Percentiles rank a stretch among this genome's conserved stretches.
Conservation (phyloP, 306 rosid genomes). For the Arachis stenosperma region DNA sequence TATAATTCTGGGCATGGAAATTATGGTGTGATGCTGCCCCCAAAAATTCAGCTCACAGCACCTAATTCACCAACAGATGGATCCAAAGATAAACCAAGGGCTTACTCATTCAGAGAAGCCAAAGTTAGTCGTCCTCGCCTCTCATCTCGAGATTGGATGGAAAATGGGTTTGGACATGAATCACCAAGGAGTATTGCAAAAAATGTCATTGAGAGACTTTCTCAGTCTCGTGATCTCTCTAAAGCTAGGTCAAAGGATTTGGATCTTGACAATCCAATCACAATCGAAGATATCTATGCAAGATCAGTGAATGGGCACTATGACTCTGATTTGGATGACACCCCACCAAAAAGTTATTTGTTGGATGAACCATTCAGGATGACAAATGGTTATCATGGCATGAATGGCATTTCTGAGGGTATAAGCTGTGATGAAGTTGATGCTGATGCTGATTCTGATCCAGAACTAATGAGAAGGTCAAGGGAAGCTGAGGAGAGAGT, state of each 20-base stretch:
- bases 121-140: constrained; percentile 51
- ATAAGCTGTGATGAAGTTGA: constrained; percentile 53
- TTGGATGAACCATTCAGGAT: constrained; percentile 53
- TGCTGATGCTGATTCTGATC: constrained; percentile 61
- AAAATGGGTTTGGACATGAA: constrained; percentile 70
- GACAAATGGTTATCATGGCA: constrained; percentile 50
- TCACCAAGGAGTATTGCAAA: constrained; percentile 87
- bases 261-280: constrained; percentile 65
- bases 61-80: constrained; percentile 69
- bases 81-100: constrained; percentile 58
- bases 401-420: constrained; percentile 46
- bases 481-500: constrained; percentile 84
- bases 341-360: constrained; percentile 47
- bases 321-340: constrained; percentile 55
- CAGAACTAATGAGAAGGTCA: constrained; percentile 63
- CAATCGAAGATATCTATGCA: constrained; percentile 72
- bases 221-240: constrained; percentile 59
- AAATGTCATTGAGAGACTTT: constrained; percentile 85
- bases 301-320: constrained; percentile 56
- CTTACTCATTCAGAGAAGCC: constrained; percentile 75
- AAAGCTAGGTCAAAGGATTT: constrained; percentile 51
- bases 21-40: constrained; percentile 69
- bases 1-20: constrained; percentile 51
- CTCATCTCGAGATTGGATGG: constrained; percentile 69
- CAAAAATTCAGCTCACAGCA: constrained; percentile 67